A percentile compares a stretch with the other conserved stretches of the same genome.
Evolutionary conservation across 495 filamentous ascomycete species (phyloP).

Genomic region (Bacidia gigantensis): DNA sequence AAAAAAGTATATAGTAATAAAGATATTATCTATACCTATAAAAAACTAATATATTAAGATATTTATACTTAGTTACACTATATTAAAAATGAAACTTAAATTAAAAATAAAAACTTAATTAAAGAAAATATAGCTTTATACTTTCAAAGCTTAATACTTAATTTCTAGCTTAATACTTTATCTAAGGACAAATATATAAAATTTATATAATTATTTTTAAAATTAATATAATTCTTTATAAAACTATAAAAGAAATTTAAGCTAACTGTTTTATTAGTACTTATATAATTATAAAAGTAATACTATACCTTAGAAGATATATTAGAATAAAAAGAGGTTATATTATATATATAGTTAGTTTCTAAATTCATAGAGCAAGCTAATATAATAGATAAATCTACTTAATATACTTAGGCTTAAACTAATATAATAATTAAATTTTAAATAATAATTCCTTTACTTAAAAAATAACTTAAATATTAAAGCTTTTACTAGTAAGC

Average conservation of each 20-base stretch:
- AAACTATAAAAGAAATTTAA: neutral
- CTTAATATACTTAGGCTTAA: neutral
- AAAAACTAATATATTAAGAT: neutral
- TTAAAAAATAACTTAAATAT: neutral
- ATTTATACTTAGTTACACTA: neutral
- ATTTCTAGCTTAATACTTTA: neutral
- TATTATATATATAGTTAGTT: neutral
- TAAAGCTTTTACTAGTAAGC: neutral
- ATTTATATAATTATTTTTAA: neutral
- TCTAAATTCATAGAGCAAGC: neutral
- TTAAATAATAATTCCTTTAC: neutral
- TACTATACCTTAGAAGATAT: neutral
- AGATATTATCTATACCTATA: neutral
- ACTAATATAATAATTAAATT: neutral
- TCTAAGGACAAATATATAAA: neutral
- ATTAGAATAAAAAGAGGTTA: neutral
- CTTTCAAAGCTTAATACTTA: neutral
- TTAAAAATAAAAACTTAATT: neutral
- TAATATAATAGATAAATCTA: neutral
- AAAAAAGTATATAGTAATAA: neutral
- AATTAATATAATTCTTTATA: neutral
- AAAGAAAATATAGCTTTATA: neutral
- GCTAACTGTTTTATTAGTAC: constrained; percentile 4
- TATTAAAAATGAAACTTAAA: neutral
- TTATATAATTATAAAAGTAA: neutral